Evolutionary conservation across 148 eudicot genomes (phyloP).

Genomic region (Persicaria tinctoria): DNA sequence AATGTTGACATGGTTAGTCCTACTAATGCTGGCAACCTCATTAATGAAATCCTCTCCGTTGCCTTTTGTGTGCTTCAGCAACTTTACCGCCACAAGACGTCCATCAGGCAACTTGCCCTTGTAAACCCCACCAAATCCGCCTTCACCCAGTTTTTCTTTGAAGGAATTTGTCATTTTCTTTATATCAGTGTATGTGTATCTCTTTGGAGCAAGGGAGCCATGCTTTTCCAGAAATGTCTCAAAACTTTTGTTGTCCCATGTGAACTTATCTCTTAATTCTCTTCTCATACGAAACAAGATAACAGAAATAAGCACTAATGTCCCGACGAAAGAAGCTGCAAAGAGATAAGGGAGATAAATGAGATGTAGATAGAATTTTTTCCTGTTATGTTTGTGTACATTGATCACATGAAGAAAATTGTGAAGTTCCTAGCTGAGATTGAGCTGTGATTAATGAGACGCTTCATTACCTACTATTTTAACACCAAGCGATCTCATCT

Average conservation of each 20-base stretch:
- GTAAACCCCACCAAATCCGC: slow-evolving; percentile 14
- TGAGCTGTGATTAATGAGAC: background rate
- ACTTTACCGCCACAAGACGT: slow-evolving; percentile 21
- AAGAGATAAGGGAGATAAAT: background rate
- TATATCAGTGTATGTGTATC: slow-evolving; percentile 4
- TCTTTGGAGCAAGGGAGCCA: slow-evolving; percentile 1
- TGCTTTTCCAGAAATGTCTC: too few relatives aligned
- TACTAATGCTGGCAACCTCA: background rate
- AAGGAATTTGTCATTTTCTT: slow-evolving; percentile 9
- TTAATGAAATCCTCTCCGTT: too few relatives aligned
- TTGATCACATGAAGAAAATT: background rate
- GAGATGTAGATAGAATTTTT: background rate
- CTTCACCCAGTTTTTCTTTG: slow-evolving; percentile 11
- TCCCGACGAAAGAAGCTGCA: background rate
- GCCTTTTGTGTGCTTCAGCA: slow-evolving; percentile 14
- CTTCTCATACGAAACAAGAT: too few relatives aligned
- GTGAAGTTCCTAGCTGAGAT: too few relatives aligned
- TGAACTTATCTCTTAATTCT: too few relatives aligned
- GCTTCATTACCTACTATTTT: background rate
- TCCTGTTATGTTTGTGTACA: background rate
- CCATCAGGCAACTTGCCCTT: slow-evolving; percentile 18
- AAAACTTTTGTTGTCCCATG: too few relatives aligned
- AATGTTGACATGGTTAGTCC: slow-evolving; percentile 10
- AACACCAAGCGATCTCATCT: background rate
- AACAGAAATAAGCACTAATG: too few relatives aligned